Percentiles rank a stretch among this genome's conserved stretches.
Evolutionary conservation across 2,329 filamentous ascomycete genomes (phyloP).

Genomic region (Colletotrichum ledebouriae): DNA sequence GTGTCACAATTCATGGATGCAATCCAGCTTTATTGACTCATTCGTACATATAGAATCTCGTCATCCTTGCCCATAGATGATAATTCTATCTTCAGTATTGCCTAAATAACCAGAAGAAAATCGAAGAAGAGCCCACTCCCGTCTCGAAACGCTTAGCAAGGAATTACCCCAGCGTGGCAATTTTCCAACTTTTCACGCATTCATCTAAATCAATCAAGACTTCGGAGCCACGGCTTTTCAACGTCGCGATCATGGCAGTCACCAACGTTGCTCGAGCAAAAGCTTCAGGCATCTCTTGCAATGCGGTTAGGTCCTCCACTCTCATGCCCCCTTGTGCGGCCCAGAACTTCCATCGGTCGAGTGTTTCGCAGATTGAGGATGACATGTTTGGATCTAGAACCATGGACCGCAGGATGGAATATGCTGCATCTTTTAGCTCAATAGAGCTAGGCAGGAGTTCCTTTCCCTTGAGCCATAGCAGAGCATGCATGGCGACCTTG

Average conservation of each 20-base stretch:
- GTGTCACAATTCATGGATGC: no score
- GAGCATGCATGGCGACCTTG: background rate
- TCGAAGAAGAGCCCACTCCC: no score
- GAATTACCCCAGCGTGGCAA: background rate
- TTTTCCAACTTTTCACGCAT: conserved; percentile 12
- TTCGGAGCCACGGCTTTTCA: background rate
- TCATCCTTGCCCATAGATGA: no score
- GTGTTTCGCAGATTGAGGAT: background rate
- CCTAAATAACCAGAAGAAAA: no score
- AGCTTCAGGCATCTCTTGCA: background rate
- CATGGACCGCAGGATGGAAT: background rate
- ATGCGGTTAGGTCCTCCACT: background rate
- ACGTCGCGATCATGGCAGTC: background rate
- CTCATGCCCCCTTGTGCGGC: background rate
- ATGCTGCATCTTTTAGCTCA: background rate
- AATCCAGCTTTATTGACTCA: no score
- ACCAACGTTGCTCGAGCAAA: conserved; percentile 5
- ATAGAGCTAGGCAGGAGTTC: background rate
- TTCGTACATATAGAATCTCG: no score
- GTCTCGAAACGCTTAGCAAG: no score
- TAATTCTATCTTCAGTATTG: no score
- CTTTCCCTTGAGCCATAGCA: background rate
- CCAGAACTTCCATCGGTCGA: conserved; percentile 6
- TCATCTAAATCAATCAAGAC: conserved; percentile 1
- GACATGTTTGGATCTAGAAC: background rate